These are phyloP conservation scores for Xerocomellus intermedius DNA, from an alignment of 768 basidiomycete genomes.

Conservation along the genomic window DNA sequence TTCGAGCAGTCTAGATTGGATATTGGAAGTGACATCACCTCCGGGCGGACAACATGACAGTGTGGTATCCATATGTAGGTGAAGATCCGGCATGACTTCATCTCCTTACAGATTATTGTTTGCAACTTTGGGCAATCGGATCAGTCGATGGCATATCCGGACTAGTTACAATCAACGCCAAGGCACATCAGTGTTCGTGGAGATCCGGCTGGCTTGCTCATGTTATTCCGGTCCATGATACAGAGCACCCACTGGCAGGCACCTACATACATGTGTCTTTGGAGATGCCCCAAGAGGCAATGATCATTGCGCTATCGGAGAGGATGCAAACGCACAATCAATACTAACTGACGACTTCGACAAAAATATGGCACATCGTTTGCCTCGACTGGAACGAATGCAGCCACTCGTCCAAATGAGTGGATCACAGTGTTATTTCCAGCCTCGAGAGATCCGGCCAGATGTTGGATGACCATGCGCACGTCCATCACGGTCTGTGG, in stretches of 20 bases:
- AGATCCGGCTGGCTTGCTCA: no score
- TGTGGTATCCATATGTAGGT: no score
- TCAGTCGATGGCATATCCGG: not conserved
- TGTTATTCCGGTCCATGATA: not conserved
- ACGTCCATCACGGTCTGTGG: not conserved
- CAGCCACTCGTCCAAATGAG: not conserved
- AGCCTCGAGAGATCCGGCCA: no score
- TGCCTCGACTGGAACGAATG: not conserved
- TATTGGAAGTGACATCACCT: not conserved
- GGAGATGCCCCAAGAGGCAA: not conserved
- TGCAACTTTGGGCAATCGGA: not conserved
- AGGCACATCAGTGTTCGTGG: no score
- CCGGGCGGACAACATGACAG: no score
- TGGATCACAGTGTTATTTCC: not conserved
- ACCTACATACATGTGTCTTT: not conserved
- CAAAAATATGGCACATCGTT: not conserved
- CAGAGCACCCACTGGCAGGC: not conserved
- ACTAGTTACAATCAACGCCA: not conserved
- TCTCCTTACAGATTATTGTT: not conserved
- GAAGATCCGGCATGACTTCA: not conserved
- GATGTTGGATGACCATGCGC: not conserved
- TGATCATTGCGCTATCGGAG: not conserved
- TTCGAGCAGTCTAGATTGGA: not conserved
- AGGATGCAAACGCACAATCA: no score
- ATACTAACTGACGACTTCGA: no score